Conservation (phyloP, 129 eudicot species). For the Oenanthe sinensis region DNA sequence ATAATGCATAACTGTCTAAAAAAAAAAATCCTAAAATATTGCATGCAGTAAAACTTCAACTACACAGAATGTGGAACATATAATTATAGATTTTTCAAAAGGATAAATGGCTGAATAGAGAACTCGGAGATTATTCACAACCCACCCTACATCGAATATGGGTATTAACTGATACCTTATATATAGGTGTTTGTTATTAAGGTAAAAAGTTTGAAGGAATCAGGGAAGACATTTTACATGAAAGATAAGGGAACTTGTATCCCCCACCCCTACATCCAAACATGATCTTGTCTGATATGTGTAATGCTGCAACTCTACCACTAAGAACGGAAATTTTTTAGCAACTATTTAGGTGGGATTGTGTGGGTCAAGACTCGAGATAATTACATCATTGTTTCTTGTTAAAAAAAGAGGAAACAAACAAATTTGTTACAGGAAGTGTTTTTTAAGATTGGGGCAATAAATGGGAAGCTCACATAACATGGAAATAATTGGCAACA, state of each 20-base stretch:
- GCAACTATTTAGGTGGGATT: not conserved
- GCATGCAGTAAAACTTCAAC: not conserved
- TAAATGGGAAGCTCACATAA: not conserved
- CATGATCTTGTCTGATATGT: not conserved
- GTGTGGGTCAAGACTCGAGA: not conserved
- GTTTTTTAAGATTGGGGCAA: not conserved
- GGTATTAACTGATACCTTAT: not conserved
- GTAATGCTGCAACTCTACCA: not conserved
- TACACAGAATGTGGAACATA: not conserved
- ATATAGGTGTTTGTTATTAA: not conserved
- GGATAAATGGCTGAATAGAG: not conserved
- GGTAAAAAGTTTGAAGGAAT: not conserved
- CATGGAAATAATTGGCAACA: not conserved
- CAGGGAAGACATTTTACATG: not conserved
- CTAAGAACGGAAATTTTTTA: not conserved
- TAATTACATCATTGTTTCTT: not conserved
- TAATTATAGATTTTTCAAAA: not conserved
- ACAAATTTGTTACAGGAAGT: not conserved
- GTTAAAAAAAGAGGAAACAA: not conserved
- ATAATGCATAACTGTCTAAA: not conserved
- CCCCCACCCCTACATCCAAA: not conserved
- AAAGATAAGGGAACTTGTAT: not conserved
- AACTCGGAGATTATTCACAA: not conserved
- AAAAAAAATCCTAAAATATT: not conserved
- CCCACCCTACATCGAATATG: not conserved